Evolutionary conservation across 1,284 basidiomycete species (phyloP).

Genomic region (Boletus semigastroideus): DNA sequence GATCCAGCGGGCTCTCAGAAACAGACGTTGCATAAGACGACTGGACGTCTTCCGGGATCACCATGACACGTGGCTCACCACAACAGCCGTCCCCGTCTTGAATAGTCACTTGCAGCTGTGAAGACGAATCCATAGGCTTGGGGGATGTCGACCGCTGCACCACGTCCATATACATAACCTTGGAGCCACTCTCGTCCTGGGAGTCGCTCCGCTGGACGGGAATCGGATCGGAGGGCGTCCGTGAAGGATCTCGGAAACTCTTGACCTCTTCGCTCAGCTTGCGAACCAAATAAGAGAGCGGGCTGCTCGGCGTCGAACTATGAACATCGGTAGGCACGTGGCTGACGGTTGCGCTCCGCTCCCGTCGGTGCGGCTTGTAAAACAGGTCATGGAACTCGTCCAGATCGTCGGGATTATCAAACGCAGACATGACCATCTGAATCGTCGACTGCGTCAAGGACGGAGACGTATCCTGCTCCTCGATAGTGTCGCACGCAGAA

Average conservation of each 20-base stretch:
- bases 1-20: conserved; percentile 39
- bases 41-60: conserved; percentile 65
- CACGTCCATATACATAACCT: conserved; percentile 30
- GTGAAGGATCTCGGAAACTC: conserved; percentile 30
- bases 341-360: background rate
- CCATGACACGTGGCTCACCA: conserved; percentile 33
- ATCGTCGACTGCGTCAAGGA: conserved; percentile 41
- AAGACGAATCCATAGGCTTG: conserved; percentile 3
- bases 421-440: conserved; percentile 38
- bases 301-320: conserved; percentile 40
- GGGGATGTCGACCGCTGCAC: conserved; percentile 20
- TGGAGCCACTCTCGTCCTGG: conserved; percentile 7
- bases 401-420: conserved; percentile 61
- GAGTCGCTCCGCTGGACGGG: conserved; percentile 7
- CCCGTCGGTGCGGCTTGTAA: conserved; percentile 44
- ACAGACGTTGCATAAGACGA: conserved; percentile 56
- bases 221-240: conserved; percentile 11
- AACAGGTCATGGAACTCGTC: conserved; percentile 71
- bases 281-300: conserved; percentile 59
- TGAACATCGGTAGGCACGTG: conserved; percentile 20
- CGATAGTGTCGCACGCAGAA: background rate
- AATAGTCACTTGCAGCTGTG: conserved; percentile 8
- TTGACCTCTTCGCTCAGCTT: conserved; percentile 62
- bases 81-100: conserved; percentile 14
- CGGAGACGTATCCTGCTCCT: conserved; percentile 19